Conservation (phyloP, 805 yeast species). For the Wickerhamiella nectarea region DNA sequence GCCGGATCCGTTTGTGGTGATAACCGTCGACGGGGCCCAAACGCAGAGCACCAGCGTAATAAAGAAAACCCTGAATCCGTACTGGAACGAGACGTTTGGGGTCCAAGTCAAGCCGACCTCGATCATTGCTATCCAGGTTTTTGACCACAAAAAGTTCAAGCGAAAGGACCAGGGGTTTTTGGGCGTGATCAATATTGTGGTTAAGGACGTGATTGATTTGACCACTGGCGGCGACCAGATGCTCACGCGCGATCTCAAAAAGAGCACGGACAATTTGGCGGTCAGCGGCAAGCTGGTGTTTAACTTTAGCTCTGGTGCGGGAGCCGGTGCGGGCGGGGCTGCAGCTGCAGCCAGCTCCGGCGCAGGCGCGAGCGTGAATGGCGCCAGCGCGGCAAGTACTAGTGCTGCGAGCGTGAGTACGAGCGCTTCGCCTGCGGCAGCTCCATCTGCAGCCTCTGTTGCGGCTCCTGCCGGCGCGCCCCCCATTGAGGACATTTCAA, state of each 20-base stretch:
- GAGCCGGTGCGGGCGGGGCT: slow-evolving; percentile 12
- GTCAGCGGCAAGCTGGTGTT: slow-evolving; percentile 89
- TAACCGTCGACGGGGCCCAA: slow-evolving; percentile 95
- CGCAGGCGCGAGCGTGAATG: no score
- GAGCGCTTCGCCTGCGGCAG: neutral
- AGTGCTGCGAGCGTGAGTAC: no score
- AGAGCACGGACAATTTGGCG: slow-evolving; percentile 68
- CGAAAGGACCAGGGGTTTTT: slow-evolving; percentile 97
- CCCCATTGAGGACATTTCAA: neutral
- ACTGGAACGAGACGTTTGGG: slow-evolving; percentile 88
- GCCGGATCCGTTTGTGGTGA: slow-evolving; percentile 96
- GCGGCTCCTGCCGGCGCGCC: slow-evolving; percentile 5
- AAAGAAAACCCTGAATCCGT: slow-evolving; percentile 86
- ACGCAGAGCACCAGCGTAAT: slow-evolving; percentile 91
- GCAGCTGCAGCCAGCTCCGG: slow-evolving; percentile 4
- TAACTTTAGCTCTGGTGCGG: slow-evolving; percentile 26
- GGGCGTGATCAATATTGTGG: slow-evolving; percentile 85
- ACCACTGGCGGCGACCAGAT: slow-evolving; percentile 45
- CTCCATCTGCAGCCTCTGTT: neutral
- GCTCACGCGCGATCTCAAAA: slow-evolving; percentile 79
- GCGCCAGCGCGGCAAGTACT: neutral
- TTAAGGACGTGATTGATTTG: slow-evolving; percentile 73
- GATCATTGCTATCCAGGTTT: slow-evolving; percentile 81
- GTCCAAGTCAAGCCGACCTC: slow-evolving; percentile 41
- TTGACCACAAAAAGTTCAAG: slow-evolving; percentile 94